Evolutionary conservation across 208 protist species (phyloP).

Genomic region (Leishmania tarentolae): DNA sequence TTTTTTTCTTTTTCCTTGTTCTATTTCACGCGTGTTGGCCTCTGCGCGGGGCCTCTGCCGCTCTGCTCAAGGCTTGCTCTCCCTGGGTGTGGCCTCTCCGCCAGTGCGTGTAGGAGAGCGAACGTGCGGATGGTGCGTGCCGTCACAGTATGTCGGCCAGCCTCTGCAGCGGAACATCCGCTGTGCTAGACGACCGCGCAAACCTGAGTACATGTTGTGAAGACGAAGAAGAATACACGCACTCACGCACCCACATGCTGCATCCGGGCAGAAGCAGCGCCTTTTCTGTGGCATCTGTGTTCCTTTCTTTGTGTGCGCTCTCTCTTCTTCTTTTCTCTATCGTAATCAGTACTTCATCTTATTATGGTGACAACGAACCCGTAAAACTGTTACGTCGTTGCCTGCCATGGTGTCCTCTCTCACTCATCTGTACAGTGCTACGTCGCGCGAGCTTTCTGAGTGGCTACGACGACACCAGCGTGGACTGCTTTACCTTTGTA

Average conservation of each 20-base stretch:
- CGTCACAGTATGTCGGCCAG: not conserved
- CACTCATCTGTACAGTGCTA: not conserved
- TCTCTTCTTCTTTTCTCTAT: not conserved
- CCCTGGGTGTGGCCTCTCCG: not conserved
- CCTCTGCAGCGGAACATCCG: not conserved
- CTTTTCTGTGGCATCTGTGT: not conserved
- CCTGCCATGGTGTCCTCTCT: no score
- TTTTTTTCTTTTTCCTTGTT: not conserved
- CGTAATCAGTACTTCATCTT: not conserved
- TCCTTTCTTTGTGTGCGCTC: not conserved
- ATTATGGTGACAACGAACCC: not conserved
- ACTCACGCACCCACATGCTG: not conserved
- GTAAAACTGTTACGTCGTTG: not conserved
- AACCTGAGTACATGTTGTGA: not conserved
- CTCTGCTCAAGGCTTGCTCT: not conserved
- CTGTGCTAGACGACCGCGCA: not conserved
- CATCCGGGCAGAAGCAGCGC: no score
- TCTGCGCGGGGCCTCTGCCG: not conserved
- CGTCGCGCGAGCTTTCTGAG: not conserved
- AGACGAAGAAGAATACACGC: no score
- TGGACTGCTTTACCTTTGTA: not conserved
- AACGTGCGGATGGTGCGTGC: not conserved
- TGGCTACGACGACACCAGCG: not conserved
- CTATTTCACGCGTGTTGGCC: not conserved
- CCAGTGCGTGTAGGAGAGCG: not conserved